Evolutionary conservation across 495 filamentous ascomycete genomes (phyloP).

Genomic region (Pyrenopolyporus hunteri): DNA sequence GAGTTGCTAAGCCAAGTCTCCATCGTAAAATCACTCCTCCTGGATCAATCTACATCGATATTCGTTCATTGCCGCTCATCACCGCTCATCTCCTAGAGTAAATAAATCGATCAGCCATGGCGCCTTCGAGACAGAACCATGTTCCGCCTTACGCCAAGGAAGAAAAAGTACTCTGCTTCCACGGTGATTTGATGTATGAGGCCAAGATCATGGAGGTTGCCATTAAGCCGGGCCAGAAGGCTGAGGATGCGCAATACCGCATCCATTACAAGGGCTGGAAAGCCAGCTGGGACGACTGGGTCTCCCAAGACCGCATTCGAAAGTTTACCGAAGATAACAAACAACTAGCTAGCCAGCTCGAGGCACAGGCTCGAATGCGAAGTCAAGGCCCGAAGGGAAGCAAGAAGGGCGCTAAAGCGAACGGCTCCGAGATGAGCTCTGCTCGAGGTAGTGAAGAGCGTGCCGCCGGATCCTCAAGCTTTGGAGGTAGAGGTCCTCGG

Average conservation of each 20-base stretch:
- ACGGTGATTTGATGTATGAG: conserved; percentile 95
- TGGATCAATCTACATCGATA: too few relatives aligned
- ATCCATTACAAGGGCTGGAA: conserved; percentile 99
- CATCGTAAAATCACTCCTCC: not conserved
- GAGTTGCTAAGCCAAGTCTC: not conserved
- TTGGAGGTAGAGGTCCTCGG: conserved; percentile 71
- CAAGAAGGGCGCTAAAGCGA: conserved; percentile 64
- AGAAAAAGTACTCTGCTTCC: conserved; percentile 95
- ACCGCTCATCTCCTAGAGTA: not conserved
- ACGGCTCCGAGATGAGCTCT: conserved; percentile 77
- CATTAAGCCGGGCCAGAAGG: conserved; percentile 67
- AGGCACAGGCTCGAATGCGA: conserved; percentile 62
- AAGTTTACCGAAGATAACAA: conserved; percentile 95
- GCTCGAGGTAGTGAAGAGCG: conserved; percentile 87
- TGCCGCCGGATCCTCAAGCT: conserved; percentile 67
- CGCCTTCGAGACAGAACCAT: conserved; percentile 47
- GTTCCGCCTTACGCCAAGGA: conserved; percentile 77
- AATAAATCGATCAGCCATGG: conserved; percentile 38
- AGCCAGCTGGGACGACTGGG: conserved; percentile 99
- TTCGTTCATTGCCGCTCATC: not conserved
- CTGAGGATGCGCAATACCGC: conserved; percentile 79
- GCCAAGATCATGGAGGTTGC: conserved; percentile 86
- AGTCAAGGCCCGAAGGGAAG: conserved; percentile 51
- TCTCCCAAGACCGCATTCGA: conserved; percentile 88
- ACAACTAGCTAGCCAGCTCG: conserved; percentile 74